phyloP scores from a whole-genome alignment of 1,139 yeast species.

The Candida dubliniensis region DNA sequence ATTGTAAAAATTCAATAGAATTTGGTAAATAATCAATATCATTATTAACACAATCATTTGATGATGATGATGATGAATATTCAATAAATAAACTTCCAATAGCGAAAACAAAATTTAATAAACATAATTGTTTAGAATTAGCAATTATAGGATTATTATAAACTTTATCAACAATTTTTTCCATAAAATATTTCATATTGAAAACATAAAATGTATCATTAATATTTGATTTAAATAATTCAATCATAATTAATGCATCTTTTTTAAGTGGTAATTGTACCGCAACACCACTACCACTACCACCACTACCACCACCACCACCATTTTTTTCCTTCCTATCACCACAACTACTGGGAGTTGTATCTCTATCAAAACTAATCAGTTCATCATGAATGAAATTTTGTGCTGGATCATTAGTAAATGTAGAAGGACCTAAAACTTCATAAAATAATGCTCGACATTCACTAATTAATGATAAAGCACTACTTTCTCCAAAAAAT shows the following conservation, averaged over 20 bases:
- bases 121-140: conserved; percentile 11
- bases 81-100: conserved; percentile 35
- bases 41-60: too few species aligned
- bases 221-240: conserved; percentile 31
- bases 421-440: conserved; percentile 16
- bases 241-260: conserved; percentile 28
- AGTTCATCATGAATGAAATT: conserved; percentile 32
- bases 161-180: conserved; percentile 21
- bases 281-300: too few species aligned
- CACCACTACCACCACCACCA: too few species aligned
- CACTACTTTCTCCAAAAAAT: conserved; percentile 28
- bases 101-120: conserved; percentile 39
- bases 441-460: conserved; percentile 22
- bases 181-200: conserved; percentile 29
- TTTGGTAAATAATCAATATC: too few species aligned
- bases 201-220: conserved; percentile 37
- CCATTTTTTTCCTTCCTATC: too few species aligned
- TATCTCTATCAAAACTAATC: conserved; percentile 22
- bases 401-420: conserved; percentile 36
- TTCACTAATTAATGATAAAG: conserved; percentile 25
- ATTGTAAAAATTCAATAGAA: conserved; percentile 35
- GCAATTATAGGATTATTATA: conserved; percentile 22
- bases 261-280: conserved; percentile 22
- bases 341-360: too few species aligned
- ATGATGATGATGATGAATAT: conserved; percentile 15